Evolutionary conservation across 2,329 filamentous ascomycete genomes (phyloP).

Genomic region (Paracamarosporium sp.): DNA sequence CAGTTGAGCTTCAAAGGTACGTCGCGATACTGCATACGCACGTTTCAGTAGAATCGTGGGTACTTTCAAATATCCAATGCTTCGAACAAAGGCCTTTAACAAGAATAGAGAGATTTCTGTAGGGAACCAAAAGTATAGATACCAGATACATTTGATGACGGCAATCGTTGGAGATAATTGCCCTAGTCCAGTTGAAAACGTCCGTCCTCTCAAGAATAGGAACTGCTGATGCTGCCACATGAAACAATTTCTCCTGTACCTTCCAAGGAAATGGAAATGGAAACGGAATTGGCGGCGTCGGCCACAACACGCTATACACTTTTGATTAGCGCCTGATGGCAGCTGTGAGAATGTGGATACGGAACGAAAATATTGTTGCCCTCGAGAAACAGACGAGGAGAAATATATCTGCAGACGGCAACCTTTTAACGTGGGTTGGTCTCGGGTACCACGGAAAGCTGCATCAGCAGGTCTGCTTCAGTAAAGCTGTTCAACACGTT

Average conservation of each 20-base stretch:
- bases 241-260: conserved; percentile 2
- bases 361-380: background rate
- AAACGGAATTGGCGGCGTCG: too few species aligned
- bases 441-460: background rate
- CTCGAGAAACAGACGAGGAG: background rate
- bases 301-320: background rate
- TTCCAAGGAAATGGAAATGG: background rate
- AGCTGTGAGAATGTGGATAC: background rate
- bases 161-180: background rate
- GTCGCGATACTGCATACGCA: too few species aligned
- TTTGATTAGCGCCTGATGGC: background rate
- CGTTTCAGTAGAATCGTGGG: too few species aligned
- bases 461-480: background rate
- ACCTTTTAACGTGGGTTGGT: background rate
- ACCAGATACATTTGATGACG: background rate
- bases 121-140: too few species aligned
- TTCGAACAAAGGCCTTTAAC: too few species aligned
- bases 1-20: too few species aligned
- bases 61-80: too few species aligned
- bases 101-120: too few species aligned
- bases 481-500: background rate
- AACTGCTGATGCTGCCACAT: conserved; percentile 1
- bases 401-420: background rate
- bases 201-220: background rate
- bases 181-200: conserved; percentile 8